Evolutionary conservation across 2,329 filamentous ascomycete genomes (phyloP), one percentile per base, ranked within the genome.

Genomic region (Karstenula rhodostoma): DNA sequence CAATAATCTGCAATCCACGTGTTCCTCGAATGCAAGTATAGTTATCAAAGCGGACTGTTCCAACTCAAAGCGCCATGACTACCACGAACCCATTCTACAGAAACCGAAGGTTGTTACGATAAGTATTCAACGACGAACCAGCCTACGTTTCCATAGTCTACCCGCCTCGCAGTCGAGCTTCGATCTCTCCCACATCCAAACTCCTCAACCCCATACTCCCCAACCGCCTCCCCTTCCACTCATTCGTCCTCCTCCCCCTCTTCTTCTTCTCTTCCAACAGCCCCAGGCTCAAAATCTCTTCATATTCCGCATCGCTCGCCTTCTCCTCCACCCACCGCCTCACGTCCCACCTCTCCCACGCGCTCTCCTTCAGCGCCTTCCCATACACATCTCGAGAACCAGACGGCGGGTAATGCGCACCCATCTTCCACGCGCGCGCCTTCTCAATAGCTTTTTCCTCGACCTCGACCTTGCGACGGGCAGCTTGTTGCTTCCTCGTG

Each of bases 271-370:
- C 33, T 3, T n/a, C 33, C 22, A 42, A 12, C 19, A 52, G n/a
- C 10, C 49, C 51, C 17, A 43, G 4, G 4, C 25, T 29, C 37
- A 32, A 12, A 23, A 13, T 25, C 51, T 43, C 37, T 9, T 43
- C 37, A 22, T 44, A 23, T 17, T 43, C 51, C 17, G 22, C 51
- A 7, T 15, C 23, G 25, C 25, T 22, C 15, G 37, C 51, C n/a
- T 7, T 3, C 42, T 33, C 40, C 9, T 37, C 27, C 9, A 37
- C 17, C 52, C 52, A 55, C 40, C 17, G 10, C 52, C 8, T 25
- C 29, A 55, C 56, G 15, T 58, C 46, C 56, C 59, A 61, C 47
- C 56, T 37, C 23, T 61, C 50, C 59, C 51, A 56, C 6, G 3
- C 40, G n/a, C 43, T 51, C 48, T 40, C 50, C 55, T 47, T 17